These are phyloP conservation scores for Bauhinia variegata DNA, from an alignment of 306 rosid species.

Conservation along the genomic window DNA sequence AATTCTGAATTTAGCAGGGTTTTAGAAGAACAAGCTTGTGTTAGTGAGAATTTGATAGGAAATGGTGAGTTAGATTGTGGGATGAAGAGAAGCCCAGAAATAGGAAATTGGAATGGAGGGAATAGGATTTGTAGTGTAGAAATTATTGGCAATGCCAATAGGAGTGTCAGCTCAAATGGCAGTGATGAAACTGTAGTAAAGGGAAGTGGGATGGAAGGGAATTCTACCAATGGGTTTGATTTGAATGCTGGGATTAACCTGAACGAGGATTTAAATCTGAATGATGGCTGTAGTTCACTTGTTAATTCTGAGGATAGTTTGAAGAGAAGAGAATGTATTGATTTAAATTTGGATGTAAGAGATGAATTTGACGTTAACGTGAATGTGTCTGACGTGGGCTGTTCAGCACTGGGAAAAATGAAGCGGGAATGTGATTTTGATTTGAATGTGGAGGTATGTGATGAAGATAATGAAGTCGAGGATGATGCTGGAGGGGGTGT, in stretches of 20 bases:
- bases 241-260: conserved; percentile 71
- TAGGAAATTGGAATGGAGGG: conserved; percentile 46
- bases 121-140: conserved; percentile 31
- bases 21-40: conserved; percentile 37
- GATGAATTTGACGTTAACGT: conserved; percentile 53
- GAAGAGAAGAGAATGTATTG: conserved; percentile 61
- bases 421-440: conserved; percentile 70
- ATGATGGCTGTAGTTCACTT: conserved; percentile 43
- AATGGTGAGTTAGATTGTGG: conserved; percentile 39
- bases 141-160: conserved; percentile 40
- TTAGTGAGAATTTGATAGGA: conserved; percentile 37
- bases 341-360: conserved; percentile 76
- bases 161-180: conserved; percentile 34
- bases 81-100: conserved; percentile 27
- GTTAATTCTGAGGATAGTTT: conserved; percentile 30
- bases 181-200: conserved; percentile 33
- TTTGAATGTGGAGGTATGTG: conserved; percentile 78
- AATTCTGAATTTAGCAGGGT: conserved; percentile 44
- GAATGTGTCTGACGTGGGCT: conserved; percentile 28
- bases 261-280: conserved; percentile 54
- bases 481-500: conserved; percentile 42
- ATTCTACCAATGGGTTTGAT: conserved; percentile 61
- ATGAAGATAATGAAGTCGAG: conserved; percentile 54
- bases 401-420: conserved; percentile 36
- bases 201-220: conserved; percentile 35